phyloP scores from a whole-genome alignment of 495 filamentous ascomycete species.

The Patellaria atrata region DNA sequence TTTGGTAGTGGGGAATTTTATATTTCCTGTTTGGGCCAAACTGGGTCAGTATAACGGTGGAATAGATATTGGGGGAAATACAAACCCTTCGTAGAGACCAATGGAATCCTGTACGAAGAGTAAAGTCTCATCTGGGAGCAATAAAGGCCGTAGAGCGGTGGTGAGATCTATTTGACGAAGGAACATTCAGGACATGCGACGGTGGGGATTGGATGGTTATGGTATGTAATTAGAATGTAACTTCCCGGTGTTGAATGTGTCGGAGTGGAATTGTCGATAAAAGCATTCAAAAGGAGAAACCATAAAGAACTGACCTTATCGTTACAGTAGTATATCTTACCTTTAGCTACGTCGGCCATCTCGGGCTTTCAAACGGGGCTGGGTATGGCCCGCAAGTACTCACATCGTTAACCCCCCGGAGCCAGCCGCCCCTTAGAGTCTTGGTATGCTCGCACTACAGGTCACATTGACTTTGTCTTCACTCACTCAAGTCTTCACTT shows the following conservation, averaged over 20 bases:
- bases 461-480: too few species aligned
- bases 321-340: too few species aligned
- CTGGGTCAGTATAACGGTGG: constrained; percentile 1
- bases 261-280: background rate
- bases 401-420: too few species aligned
- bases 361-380: too few species aligned
- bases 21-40: constrained; percentile 59
- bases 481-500: too few species aligned
- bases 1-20: constrained; percentile 87
- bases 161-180: constrained; percentile 90
- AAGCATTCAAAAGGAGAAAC: background rate
- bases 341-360: too few species aligned
- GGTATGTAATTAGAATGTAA: background rate
- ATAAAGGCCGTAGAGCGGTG: constrained; percentile 78
- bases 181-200: constrained; percentile 66
- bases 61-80: constrained; percentile 5
- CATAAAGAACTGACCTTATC: background rate
- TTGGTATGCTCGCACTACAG: too few species aligned
- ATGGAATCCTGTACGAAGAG: constrained; percentile 96
- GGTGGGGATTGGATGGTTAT: background rate
- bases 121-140: constrained; percentile 77
- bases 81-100: constrained; percentile 93
- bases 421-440: too few species aligned
- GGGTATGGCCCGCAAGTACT: too few species aligned
- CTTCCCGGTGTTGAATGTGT: background rate